Percentiles rank a stretch among this genome's conserved stretches.
These are phyloP conservation scores for Colletotrichum kahawae DNA, from an alignment of 2,329 filamentous ascomycete genomes.

Conservation along the genomic window DNA sequence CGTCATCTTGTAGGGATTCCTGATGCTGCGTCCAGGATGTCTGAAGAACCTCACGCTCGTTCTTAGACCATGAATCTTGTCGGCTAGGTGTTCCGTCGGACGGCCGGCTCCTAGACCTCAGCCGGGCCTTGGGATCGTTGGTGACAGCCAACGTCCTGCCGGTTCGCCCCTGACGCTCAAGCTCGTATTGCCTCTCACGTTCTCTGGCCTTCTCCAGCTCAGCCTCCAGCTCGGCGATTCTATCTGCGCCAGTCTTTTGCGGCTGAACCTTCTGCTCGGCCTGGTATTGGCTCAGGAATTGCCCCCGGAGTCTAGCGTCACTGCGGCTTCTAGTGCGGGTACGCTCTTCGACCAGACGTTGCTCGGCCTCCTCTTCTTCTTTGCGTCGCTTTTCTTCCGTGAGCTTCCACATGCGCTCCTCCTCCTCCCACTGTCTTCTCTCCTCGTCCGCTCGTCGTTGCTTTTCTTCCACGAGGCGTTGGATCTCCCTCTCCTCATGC, in stretches of 20 bases:
- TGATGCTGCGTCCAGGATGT: conserved; percentile 55
- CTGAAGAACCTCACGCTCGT: conserved; percentile 69
- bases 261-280: conserved; percentile 61
- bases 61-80: conserved; percentile 67
- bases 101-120: conserved; percentile 30
- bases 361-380: conserved; percentile 77
- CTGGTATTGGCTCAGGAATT: conserved; percentile 87
- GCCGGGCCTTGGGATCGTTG: conserved; percentile 34
- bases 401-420: conserved; percentile 77
- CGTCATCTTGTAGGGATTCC: conserved; percentile 31
- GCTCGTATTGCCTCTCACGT: conserved; percentile 67
- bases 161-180: conserved; percentile 58
- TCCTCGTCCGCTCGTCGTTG: conserved; percentile 65
- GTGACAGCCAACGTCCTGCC: conserved; percentile 1
- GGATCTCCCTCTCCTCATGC: conserved; percentile 72
- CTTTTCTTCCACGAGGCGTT: conserved; percentile 64
- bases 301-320: conserved; percentile 76
- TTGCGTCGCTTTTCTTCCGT: conserved; percentile 74
- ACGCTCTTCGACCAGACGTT: conserved; percentile 70
- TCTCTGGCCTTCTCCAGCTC: conserved; percentile 67
- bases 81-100: conserved; percentile 48
- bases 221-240: conserved; percentile 71
- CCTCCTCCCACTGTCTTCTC: conserved; percentile 77
- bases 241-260: conserved; percentile 29
- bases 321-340: conserved; percentile 62